A percentile compares a stretch with the other conserved stretches of the same genome.
Conservation (phyloP, 345 rosid genomes). For the Heritiera littoralis region DNA sequence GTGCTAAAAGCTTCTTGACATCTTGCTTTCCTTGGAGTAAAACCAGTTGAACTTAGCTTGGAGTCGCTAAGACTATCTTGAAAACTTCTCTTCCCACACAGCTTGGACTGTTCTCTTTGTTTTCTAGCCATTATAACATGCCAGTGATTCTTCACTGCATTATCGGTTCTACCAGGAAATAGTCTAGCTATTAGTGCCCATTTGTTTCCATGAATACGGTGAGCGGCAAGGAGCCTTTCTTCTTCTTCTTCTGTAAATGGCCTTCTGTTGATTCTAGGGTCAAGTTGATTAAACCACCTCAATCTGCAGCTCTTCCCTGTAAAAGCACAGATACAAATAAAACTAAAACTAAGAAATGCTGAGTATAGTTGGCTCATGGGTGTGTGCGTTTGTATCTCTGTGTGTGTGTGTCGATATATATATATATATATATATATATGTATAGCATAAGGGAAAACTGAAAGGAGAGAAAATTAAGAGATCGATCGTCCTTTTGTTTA, state of each 20-base stretch:
- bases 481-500: not conserved
- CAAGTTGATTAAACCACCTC: constrained; percentile 81
- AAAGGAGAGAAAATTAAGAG: not conserved
- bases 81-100: constrained; percentile 40
- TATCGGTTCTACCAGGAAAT: constrained; percentile 69
- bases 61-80: constrained; percentile 29
- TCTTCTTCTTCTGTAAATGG: constrained; percentile 72
- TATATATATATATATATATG: too few species aligned
- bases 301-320: constrained; percentile 73
- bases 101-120: constrained; percentile 45
- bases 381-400: too few species aligned
- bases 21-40: constrained; percentile 34
- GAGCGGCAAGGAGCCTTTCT: constrained; percentile 55
- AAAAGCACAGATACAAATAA: constrained; percentile 11
- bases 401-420: too few species aligned
- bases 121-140: constrained; percentile 71
- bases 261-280: constrained; percentile 61
- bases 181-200: constrained; percentile 61
- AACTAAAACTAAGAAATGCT: not conserved
- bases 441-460: not conserved
- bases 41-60: constrained; percentile 9
- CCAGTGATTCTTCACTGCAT: constrained; percentile 73
- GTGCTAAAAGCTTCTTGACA: constrained; percentile 31
- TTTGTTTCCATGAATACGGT: constrained; percentile 61
- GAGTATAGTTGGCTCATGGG: not conserved